Conservation (phyloP, 345 rosid genomes). For the rapeseed (Brassica napus) region DNA sequence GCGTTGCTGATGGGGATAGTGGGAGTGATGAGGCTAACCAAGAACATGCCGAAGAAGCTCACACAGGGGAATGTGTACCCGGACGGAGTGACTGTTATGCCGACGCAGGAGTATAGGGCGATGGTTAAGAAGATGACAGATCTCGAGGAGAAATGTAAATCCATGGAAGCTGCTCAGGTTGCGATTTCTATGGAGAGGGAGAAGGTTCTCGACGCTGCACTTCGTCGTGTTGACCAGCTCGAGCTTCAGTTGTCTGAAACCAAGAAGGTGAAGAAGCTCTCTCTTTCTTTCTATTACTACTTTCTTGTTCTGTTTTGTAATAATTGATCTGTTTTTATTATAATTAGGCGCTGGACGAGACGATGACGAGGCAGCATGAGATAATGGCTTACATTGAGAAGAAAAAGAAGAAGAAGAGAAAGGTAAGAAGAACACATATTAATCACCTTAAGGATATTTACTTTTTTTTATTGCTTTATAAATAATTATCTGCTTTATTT, state of each 20-base stretch:
- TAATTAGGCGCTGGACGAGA: conserved; percentile 55
- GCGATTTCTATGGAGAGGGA: conserved; percentile 60
- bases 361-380: conserved; percentile 48
- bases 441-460: not conserved
- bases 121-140: conserved; percentile 74
- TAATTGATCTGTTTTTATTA: conserved; percentile 20
- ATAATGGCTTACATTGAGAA: conserved; percentile 51
- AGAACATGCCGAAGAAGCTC: conserved; percentile 60
- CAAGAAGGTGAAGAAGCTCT: conserved; percentile 56
- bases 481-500: not conserved
- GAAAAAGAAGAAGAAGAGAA: conserved; percentile 51
- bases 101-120: conserved; percentile 52
- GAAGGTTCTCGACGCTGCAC: conserved; percentile 63
- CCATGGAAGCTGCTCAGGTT: conserved; percentile 45
- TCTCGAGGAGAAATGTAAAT: conserved; percentile 60
- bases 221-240: conserved; percentile 54
- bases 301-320: conserved; percentile 2
- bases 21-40: conserved; percentile 56
- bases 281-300: not conserved
- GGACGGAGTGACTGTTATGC: conserved; percentile 44
- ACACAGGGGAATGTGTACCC: conserved; percentile 35
- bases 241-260: conserved; percentile 67
- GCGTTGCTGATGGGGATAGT: conserved; percentile 62
- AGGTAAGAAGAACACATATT: conserved; percentile 35
- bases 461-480: not conserved